phyloP scores from a whole-genome alignment of 1,284 basidiomycete species.

The Crucibulum parvulum region DNA sequence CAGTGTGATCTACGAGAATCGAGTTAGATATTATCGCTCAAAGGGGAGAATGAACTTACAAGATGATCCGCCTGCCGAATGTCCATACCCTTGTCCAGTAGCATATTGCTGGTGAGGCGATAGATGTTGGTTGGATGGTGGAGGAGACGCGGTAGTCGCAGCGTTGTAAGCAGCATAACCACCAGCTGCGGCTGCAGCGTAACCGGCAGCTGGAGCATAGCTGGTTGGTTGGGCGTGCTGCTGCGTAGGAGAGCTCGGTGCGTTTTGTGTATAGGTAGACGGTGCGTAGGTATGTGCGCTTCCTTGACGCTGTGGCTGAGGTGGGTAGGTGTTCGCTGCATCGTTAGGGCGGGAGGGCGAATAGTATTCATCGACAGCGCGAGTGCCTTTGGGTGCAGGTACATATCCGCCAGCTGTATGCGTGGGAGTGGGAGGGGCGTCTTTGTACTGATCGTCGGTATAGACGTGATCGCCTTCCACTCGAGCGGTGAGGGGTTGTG shows the following conservation, averaged over 20 bases:
- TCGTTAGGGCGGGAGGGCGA: constrained; percentile 37
- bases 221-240: constrained; percentile 9
- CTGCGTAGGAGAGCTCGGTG: constrained; percentile 13
- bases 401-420: constrained; percentile 62
- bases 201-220: constrained; percentile 4
- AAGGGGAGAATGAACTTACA: constrained; percentile 49
- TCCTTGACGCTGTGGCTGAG: constrained; percentile 49
- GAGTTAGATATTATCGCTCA: constrained; percentile 3
- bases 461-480: constrained; percentile 65
- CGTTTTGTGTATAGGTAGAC: constrained; percentile 18
- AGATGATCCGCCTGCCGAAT: constrained; percentile 56
- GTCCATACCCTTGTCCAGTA: constrained; percentile 56
- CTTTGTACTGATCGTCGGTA: constrained; percentile 50
- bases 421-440: constrained; percentile 24
- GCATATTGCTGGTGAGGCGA: constrained; percentile 23
- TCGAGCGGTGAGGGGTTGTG: constrained; percentile 66
- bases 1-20: constrained; percentile 54
- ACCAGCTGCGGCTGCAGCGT: constrained; percentile 13
- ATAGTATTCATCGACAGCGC: constrained; percentile 80
- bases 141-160: constrained; percentile 21
- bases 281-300: constrained; percentile 38
- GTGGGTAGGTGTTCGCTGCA: constrained; percentile 42
- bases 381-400: constrained; percentile 64
- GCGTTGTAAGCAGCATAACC: constrained; percentile 16
- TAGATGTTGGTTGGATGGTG: constrained; percentile 18